Conservation (phyloP, 1,284 basidiomycete species). For the Puccinia hordei region DNA sequence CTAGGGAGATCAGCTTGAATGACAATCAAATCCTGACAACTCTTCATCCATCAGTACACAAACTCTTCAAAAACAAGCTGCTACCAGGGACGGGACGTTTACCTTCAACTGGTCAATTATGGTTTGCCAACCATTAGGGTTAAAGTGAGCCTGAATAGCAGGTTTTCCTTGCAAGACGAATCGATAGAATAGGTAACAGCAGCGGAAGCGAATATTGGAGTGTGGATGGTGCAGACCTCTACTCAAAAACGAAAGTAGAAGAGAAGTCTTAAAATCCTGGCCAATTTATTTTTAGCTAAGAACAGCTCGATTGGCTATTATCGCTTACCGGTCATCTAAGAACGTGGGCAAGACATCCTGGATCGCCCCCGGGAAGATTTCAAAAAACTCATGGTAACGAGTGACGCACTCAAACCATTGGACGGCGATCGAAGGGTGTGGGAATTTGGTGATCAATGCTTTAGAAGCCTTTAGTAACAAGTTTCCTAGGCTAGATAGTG, state of each 20-base stretch:
- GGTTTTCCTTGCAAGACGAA: slow-evolving; percentile 83
- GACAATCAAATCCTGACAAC: slow-evolving; percentile 62
- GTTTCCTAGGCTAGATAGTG: slow-evolving; percentile 86
- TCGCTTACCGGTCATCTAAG: slow-evolving; percentile 65
- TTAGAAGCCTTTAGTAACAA: slow-evolving; percentile 81
- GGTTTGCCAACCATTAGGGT: slow-evolving; percentile 64
- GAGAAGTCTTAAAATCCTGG: background rate
- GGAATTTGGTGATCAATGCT: slow-evolving; percentile 79
- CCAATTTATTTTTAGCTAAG: background rate
- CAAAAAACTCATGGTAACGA: slow-evolving; percentile 95
- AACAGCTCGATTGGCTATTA: background rate
- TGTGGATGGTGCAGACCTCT: slow-evolving; percentile 86
- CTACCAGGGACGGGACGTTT: background rate
- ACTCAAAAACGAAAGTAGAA: slow-evolving; percentile 27
- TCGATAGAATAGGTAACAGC: slow-evolving; percentile 89
- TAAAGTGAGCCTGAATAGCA: slow-evolving; percentile 66
- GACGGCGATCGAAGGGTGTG: slow-evolving; percentile 82
- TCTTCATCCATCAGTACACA: background rate
- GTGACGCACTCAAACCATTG: slow-evolving; percentile 92
- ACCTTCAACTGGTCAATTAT: slow-evolving; percentile 63
- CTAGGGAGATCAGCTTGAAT: slow-evolving; percentile 62
- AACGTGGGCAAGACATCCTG: slow-evolving; percentile 84
- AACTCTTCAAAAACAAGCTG: background rate
- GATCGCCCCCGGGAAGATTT: slow-evolving; percentile 81
- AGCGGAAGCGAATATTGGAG: slow-evolving; percentile 71